These are phyloP conservation scores for Borovskyia barvae DNA, from an alignment of 208 protist species.

Conservation along the genomic window DNA sequence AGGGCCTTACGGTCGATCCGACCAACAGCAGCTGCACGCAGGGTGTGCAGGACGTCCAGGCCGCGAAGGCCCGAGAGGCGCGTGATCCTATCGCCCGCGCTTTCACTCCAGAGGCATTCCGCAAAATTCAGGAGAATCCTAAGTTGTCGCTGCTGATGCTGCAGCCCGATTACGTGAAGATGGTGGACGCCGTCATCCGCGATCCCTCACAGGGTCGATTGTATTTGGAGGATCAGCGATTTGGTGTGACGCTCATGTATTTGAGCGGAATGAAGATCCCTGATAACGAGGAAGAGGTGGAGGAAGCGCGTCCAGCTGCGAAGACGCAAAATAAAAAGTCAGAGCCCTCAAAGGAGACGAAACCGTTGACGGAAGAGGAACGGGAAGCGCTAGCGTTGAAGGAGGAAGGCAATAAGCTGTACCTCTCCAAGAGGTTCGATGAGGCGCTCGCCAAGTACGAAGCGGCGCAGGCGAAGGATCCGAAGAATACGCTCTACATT, in stretches of 20 bases:
- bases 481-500: conserved; percentile 86
- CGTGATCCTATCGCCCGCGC: conserved; percentile 72
- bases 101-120: conserved; percentile 80
- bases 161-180: conserved; percentile 92
- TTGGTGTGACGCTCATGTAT: conserved; percentile 78
- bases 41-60: conserved; percentile 62
- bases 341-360: no score
- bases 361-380: conserved; percentile 46
- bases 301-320: conserved; percentile 35
- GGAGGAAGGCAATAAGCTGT: conserved; percentile 93
- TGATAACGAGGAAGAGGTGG: conserved; percentile 57
- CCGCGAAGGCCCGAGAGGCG: conserved; percentile 45
- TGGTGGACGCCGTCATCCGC: conserved; percentile 80
- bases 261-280: conserved; percentile 80
- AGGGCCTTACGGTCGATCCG: conserved; percentile 78
- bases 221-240: conserved; percentile 86
- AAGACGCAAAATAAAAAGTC: conserved; percentile 35
- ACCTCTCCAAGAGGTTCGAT: conserved; percentile 95
- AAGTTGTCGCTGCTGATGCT: conserved; percentile 80
- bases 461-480: conserved; percentile 78
- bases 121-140: conserved; percentile 87
- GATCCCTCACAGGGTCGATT: conserved; percentile 67
- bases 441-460: conserved; percentile 90
- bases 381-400: conserved; percentile 81
- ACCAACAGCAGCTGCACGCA: conserved; percentile 64